Percentiles rank a stretch among this genome's conserved stretches.
Evolutionary conservation across 805 yeast species (phyloP).

Genomic region (Candida sonorensis): DNA sequence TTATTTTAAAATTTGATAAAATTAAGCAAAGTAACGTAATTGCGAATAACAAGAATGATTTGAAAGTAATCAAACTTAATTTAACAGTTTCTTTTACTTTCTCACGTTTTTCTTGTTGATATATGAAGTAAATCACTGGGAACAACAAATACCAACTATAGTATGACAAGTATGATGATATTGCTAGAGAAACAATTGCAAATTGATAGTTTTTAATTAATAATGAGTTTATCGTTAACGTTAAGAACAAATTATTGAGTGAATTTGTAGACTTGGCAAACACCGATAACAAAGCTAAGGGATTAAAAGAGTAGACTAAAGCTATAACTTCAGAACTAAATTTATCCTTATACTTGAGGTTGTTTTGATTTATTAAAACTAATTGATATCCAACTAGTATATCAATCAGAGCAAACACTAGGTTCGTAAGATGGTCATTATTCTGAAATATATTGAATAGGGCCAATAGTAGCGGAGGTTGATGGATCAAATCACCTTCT

Average conservation of each 20-base stretch:
- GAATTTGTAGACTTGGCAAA: conserved; percentile 61
- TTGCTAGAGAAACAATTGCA: conserved; percentile 47
- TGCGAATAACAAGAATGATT: conserved; percentile 24
- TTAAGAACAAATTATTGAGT: conserved; percentile 53
- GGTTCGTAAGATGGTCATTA: conserved; percentile 20
- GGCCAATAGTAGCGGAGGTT: conserved; percentile 66
- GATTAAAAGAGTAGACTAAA: conserved; percentile 70
- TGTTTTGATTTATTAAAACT: conserved; percentile 34
- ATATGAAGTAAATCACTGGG: conserved; percentile 40
- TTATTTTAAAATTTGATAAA: conserved; percentile 31
- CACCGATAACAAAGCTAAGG: conserved; percentile 63
- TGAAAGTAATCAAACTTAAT: conserved; percentile 9
- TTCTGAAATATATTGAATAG: conserved; percentile 35
- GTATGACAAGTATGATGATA: conserved; percentile 57
- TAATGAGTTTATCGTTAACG: conserved; percentile 40
- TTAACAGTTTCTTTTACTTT: neutral
- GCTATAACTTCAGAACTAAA: conserved; percentile 18
- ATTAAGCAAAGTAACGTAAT: conserved; percentile 25
- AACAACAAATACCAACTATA: conserved; percentile 56
- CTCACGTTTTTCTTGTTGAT: conserved; percentile 2
- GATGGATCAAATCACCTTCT: conserved; percentile 82
- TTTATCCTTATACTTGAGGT: conserved; percentile 23
- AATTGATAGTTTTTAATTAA: conserved; percentile 31
- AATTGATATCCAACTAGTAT: conserved; percentile 48
- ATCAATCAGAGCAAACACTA: conserved; percentile 56